phyloP scores from a whole-genome alignment of 768 basidiomycete genomes.

The Hypsizygus marmoreus region DNA sequence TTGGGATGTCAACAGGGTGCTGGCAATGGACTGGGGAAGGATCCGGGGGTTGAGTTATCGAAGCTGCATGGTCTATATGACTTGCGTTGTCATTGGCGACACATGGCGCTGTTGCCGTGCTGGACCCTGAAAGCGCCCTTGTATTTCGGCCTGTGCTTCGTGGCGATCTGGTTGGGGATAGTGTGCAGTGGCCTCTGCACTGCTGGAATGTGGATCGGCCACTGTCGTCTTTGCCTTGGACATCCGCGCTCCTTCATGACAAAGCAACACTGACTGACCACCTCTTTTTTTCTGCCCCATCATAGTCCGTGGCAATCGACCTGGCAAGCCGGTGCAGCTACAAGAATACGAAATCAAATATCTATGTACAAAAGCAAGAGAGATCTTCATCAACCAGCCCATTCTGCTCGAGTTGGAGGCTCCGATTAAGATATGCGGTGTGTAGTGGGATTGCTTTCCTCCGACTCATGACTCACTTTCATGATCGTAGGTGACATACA shows the following conservation, averaged over 20 bases:
- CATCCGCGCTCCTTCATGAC: constrained; percentile 4
- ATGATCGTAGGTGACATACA: constrained; percentile 86
- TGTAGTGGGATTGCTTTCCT: constrained; percentile 32
- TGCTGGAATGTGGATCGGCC: background rate
- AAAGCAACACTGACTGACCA: constrained; percentile 13
- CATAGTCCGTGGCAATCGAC: constrained; percentile 95
- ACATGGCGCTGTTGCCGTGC: constrained; percentile 17
- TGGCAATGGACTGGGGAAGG: background rate
- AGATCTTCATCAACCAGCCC: constrained; percentile 99
- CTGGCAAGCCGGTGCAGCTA: constrained; percentile 96
- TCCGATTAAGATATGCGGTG: constrained; percentile 99
- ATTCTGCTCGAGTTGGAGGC: constrained; percentile 97
- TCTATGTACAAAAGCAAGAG: constrained; percentile 96
- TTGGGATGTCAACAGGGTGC: no score
- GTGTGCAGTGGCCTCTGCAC: background rate
- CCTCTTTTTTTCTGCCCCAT: constrained; percentile 25
- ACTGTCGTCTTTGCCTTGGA: background rate
- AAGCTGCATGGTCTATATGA: background rate
- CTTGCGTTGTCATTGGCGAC: constrained; percentile 12
- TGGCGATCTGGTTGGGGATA: no score
- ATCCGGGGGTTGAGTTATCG: background rate
- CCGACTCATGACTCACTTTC: constrained; percentile 14
- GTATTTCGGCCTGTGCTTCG: no score
- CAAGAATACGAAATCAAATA: constrained; percentile 99
- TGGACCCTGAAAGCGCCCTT: background rate